Conservation (phyloP, 2,329 filamentous ascomycete genomes). For the Alternaria sp. region DNA sequence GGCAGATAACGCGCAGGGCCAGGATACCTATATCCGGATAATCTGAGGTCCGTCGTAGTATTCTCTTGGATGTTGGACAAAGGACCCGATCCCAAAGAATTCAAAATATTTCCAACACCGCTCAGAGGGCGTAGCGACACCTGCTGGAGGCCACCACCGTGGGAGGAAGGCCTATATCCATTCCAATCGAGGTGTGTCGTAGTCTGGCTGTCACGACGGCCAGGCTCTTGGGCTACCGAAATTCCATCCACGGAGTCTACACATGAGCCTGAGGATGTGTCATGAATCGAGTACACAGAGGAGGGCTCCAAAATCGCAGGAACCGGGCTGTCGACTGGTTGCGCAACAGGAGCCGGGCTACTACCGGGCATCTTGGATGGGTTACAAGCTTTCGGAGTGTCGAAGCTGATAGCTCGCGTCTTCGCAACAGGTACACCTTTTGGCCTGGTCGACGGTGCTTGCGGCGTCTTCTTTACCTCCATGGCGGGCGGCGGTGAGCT, state of each 20-base stretch:
- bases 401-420: constrained; percentile 1
- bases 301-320: constrained; percentile 22
- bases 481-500: constrained; percentile 3
- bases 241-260: constrained; percentile 17
- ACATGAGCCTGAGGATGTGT: constrained; percentile 21
- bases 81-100: not conserved
- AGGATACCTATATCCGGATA: constrained; percentile 42
- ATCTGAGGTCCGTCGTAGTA: constrained; percentile 42
- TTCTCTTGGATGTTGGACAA: constrained; percentile 29
- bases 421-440: constrained; percentile 8
- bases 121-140: constrained; percentile 4
- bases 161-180: not conserved
- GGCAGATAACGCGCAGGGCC: constrained; percentile 45
- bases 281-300: constrained; percentile 33
- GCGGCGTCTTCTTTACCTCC: constrained; percentile 15
- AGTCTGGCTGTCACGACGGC: constrained; percentile 40
- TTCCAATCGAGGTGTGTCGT: constrained; percentile 45
- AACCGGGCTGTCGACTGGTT: constrained; percentile 22
- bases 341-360: constrained; percentile 2
- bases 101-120: constrained; percentile 13
- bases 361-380: constrained; percentile 4
- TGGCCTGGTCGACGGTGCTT: constrained; percentile 18
- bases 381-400: constrained; percentile 8
- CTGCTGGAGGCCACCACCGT: not conserved
- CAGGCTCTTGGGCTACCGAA: constrained; percentile 13